Evolutionary conservation across 116 monocot species (phyloP).

Genomic region (Papilionanthe hybrid): DNA sequence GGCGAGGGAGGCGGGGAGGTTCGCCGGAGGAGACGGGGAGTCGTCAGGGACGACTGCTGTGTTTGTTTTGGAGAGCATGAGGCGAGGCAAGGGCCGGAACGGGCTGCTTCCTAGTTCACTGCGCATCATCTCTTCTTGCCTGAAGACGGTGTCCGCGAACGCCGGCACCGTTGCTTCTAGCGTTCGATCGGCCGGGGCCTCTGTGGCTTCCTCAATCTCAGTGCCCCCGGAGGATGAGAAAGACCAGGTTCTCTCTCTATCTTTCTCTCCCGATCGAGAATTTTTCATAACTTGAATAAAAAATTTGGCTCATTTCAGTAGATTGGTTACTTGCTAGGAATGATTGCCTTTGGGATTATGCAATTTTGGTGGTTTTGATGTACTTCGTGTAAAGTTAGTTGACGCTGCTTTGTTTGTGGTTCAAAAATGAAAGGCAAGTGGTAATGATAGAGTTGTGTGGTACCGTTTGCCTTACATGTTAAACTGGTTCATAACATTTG

Average conservation of each 20-base stretch:
- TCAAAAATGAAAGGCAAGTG: too few relatives aligned
- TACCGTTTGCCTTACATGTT: too few relatives aligned
- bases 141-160: slow-evolving; percentile 90
- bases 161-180: slow-evolving; percentile 69
- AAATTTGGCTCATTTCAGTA: too few relatives aligned
- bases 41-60: slow-evolving; percentile 4
- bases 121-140: slow-evolving; percentile 85
- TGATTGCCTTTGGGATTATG: too few relatives aligned
- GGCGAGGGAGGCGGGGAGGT: not conserved
- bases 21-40: slow-evolving; percentile 1
- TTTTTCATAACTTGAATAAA: too few relatives aligned
- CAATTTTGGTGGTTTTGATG: too few relatives aligned
- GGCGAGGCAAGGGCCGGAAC: slow-evolving; percentile 40
- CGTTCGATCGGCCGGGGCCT: slow-evolving; percentile 88
- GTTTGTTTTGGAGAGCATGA: slow-evolving; percentile 20
- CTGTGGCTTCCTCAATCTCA: slow-evolving; percentile 78
- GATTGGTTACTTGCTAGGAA: too few relatives aligned
- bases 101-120: slow-evolving; percentile 85
- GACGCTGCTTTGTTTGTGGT: too few relatives aligned
- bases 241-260: slow-evolving; percentile 53
- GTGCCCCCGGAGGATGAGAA: slow-evolving; percentile 54
- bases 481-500: too few relatives aligned
- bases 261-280: not conserved
- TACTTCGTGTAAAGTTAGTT: too few relatives aligned
- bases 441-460: too few relatives aligned